Percentiles rank a stretch among this genome's conserved stretches.
Conservation (phyloP, 805 yeast species). For the Ogataea trehalophila region DNA sequence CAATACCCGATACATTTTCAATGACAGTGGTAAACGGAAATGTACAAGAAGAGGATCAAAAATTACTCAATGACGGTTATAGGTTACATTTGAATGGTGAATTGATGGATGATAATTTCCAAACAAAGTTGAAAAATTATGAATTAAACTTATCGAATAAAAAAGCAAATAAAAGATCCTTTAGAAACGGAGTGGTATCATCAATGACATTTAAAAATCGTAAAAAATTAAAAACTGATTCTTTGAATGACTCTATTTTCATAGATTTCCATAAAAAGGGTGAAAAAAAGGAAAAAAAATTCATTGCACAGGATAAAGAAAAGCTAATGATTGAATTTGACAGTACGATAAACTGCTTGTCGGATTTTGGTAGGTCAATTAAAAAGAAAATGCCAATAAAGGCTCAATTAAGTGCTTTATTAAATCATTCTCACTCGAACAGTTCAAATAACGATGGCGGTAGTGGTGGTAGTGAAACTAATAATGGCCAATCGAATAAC, state of each 20-base stretch:
- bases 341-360: slow-evolving; percentile 41
- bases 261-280: slow-evolving; percentile 49
- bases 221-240: slow-evolving; percentile 29
- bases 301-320: slow-evolving; percentile 50
- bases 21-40: slow-evolving; percentile 15
- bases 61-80: neutral
- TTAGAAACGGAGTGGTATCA: no score
- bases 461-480: no score
- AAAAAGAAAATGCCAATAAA: slow-evolving; percentile 10
- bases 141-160: slow-evolving; percentile 8
- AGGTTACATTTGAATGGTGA: slow-evolving; percentile 13
- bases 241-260: slow-evolving; percentile 43
- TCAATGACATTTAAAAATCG: neutral
- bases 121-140: slow-evolving; percentile 9
- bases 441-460: no score
- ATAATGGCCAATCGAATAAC: neutral
- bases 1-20: slow-evolving; percentile 23
- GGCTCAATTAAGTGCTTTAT: slow-evolving; percentile 1
- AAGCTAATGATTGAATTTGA: slow-evolving; percentile 55
- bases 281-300: slow-evolving; percentile 60
- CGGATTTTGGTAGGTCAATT: slow-evolving; percentile 26
- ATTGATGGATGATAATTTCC: slow-evolving; percentile 8
- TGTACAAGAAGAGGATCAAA: neutral
- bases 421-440: no score
- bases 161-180: neutral